Conservation (phyloP, 306 rosid genomes). For the Fragaria nilgerrensis region DNA sequence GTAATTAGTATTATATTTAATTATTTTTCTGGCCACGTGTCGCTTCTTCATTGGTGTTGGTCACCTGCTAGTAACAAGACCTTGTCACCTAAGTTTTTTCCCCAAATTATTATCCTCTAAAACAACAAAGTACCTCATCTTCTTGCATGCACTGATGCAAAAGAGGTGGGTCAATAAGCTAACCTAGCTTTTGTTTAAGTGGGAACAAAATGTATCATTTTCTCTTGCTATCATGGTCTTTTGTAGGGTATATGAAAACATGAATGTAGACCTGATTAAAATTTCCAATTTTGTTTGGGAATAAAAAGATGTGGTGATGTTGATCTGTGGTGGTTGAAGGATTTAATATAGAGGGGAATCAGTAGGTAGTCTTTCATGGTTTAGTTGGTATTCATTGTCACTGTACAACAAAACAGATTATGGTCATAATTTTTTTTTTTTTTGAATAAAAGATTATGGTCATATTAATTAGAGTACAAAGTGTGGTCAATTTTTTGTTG, state of each 20-base stretch:
- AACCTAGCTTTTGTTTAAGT: neutral
- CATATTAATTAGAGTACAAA: no score
- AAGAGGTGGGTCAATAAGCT: neutral
- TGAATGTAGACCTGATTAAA: conserved; percentile 1
- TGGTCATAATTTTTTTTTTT: neutral
- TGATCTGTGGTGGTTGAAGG: conserved; percentile 4
- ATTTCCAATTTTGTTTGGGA: neutral
- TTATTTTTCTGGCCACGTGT: no score
- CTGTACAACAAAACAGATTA: neutral
- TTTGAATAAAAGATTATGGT: neutral
- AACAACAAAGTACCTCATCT: neutral
- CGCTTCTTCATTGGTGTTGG: no score
- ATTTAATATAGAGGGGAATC: conserved; percentile 4
- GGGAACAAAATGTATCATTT: neutral
- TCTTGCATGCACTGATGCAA: conserved; percentile 1
- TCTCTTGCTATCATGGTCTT: neutral
- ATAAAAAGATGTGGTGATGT: neutral
- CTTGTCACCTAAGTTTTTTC: no score
- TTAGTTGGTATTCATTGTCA: conserved; percentile 18
- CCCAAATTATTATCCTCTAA: neutral
- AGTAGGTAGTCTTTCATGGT: conserved; percentile 20
- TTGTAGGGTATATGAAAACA: neutral
- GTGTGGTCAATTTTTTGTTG: neutral
- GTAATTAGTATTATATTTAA: no score
- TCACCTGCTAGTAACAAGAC: no score